Evolutionary conservation across 2,329 filamentous ascomycete genomes (phyloP).

Genomic region (Botryotinia narcissicola): DNA sequence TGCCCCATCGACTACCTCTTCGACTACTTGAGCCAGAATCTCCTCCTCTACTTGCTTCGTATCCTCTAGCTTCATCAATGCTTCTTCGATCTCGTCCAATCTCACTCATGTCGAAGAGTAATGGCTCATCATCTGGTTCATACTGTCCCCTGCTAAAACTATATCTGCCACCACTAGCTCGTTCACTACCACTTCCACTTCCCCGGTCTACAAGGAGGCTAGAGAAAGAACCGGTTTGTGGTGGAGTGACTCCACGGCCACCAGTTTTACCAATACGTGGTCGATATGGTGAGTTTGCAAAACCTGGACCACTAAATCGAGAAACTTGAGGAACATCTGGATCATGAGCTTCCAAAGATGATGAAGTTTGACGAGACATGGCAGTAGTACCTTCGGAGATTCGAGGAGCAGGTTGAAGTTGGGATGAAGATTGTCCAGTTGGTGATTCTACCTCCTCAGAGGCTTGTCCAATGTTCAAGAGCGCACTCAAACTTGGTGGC

Average conservation of each 20-base stretch:
- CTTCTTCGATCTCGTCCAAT: constrained; percentile 57
- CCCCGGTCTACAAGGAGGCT: constrained; percentile 38
- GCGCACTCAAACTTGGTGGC: constrained; percentile 61
- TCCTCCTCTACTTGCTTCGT: constrained; percentile 29
- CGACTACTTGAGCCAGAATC: constrained; percentile 36
- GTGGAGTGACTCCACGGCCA: constrained; percentile 37
- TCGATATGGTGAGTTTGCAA: constrained; percentile 37
- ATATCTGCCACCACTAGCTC: constrained; percentile 41
- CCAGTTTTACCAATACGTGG: constrained; percentile 35
- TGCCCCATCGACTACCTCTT: constrained; percentile 35
- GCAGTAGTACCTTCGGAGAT: constrained; percentile 32
- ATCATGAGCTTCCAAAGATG: constrained; percentile 35
- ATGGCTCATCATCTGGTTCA: constrained; percentile 63
- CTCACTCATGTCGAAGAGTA: constrained; percentile 73
- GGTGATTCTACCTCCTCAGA: constrained; percentile 40
- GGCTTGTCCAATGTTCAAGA: constrained; percentile 50
- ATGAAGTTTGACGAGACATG: constrained; percentile 33
- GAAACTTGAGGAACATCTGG: constrained; percentile 31
- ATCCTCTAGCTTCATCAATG: constrained; percentile 50
- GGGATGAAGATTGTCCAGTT: constrained; percentile 35
- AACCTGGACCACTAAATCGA: constrained; percentile 31
- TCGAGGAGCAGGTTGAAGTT: constrained; percentile 37
- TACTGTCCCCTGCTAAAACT: constrained; percentile 48
- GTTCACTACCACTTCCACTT: constrained; percentile 40
- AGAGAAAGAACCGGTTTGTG: constrained; percentile 38